Evolutionary conservation across 768 basidiomycete species (phyloP), one percentile per base, ranked within the genome.

Genomic region (Obba rivulosa): DNA sequence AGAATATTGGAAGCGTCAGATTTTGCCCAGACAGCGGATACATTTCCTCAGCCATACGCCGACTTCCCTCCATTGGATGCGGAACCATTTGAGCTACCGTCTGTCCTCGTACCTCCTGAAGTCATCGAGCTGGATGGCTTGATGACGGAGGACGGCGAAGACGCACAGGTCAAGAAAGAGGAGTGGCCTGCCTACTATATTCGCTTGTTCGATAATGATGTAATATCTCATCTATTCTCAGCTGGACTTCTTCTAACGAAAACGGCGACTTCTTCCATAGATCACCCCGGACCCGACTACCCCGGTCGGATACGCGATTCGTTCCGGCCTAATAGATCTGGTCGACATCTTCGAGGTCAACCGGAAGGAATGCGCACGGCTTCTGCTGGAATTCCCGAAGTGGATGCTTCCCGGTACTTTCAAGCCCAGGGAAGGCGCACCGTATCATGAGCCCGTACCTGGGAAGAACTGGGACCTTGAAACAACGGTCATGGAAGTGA

Each of bases 281-380:
- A 69, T 89, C 18, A 85, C 88, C 1, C 90, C 90, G 1, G 78
- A 89, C 49, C 80, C 85, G 3, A 75, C 75, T 41, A 86, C 81
- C 3, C 79, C 87, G 0, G 69, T 79, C 8, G 93, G 93, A 3
- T 95, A 92, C 66, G 73, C 85, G 22, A 75, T 96, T 4, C 86
- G 87, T 21, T 77, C 83, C 10, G 73, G 81, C 20, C 65, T 96
- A 9, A 67, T 80, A 7, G 93, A 97, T 60, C 77, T 85, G 17
- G 66, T 96, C 36, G 81, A 91, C 49, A 86, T 97, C 14, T 98
- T 90, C 59, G 95, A 98, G 64, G 80, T 96, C 43, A 98, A 99
- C 65, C 81, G 96, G 46, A 96, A 95, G 64, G 96, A 99, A 59
- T 88, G 86, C 55, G 94, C 96, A 1, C 75, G 88, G 3, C 69